Base-by-base conservation (phyloP, 805 yeast species). In the Starmerella apicola region DNA sequence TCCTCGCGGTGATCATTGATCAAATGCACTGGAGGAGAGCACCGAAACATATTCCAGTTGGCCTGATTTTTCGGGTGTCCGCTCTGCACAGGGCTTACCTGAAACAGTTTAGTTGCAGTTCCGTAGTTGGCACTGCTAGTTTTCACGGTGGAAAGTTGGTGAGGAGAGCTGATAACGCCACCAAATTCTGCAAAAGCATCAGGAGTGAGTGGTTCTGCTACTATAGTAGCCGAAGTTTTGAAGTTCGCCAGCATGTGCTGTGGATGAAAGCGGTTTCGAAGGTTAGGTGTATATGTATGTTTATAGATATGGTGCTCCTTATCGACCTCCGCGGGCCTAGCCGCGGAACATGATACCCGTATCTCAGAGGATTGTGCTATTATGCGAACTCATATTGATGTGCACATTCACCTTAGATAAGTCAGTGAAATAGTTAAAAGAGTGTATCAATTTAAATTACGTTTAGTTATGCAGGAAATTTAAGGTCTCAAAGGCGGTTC, bases 1-100 rank as follows among this genome's bases (percentile, higher is more conserved):
- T 24, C 48, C 9, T 10, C 32, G 16, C 20, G 17, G 30, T 43
- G 44, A 24, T 43, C 46, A 2, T 24, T 38, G 32, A 77, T 66
- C 41, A 80, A 62, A 50, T 77, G 81, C n/a, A 55, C 60, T 2
- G 91, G 93, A 4, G 85, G 81, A 3, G 77, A 70, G 51, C 94
- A 81, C 42, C 94, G 64, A 59, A 84, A 88, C 24, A 85, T 67
- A 58, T 86, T 85, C 79, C 83, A 77, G 50, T 81, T 78, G 2
- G 93, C 74, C 0, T 71, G 65, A 0, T 81, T 70, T 8, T 62
- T 51, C 20, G 45, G 51, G 20, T 40, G 37, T 9, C 6, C 29
- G 17, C 18, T 21, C 28, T 33, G 33, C 3, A 81, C 65, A 2
- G 83, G 78, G 1, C 91, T 76, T 4, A 85, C 91, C 45, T 77